phyloP scores from a whole-genome alignment of 78 protist species.

The Dictyostelium firmibasis region DNA sequence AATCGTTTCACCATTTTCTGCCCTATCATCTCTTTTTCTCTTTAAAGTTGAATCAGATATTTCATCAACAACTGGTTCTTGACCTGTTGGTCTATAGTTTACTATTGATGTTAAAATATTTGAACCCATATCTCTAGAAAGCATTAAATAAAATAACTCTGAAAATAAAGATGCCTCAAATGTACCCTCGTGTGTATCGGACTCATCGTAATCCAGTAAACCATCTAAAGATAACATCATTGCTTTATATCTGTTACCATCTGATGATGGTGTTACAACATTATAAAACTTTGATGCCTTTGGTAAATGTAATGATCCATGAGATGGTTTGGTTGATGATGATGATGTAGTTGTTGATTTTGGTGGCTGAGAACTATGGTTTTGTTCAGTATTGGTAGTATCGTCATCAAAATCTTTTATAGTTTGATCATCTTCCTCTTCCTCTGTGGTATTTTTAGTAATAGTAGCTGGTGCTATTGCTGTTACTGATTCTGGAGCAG shows the following conservation, averaged over 20 bases:
- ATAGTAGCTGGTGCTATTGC: neutral
- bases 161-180: constrained; percentile 55
- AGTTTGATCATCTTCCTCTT: neutral
- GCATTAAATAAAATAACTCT: constrained; percentile 52
- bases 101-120: constrained; percentile 4
- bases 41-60: neutral
- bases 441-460: neutral
- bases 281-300: neutral
- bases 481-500: neutral
- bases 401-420: neutral
- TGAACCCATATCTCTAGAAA: constrained; percentile 38
- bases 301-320: neutral
- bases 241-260: constrained; percentile 6
- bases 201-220: constrained; percentile 52
- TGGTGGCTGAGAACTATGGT: neutral
- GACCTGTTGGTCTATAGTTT: constrained; percentile 25
- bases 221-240: constrained; percentile 61
- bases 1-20: neutral
- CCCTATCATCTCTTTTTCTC: constrained; percentile 15
- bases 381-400: neutral
- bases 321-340: neutral
- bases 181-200: constrained; percentile 57
- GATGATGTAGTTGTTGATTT: neutral
- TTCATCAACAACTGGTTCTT: neutral
- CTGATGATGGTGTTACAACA: constrained; percentile 30